Base-by-base conservation (phyloP, 116 monocot species). In the Cymodocea nodosa region DNA sequence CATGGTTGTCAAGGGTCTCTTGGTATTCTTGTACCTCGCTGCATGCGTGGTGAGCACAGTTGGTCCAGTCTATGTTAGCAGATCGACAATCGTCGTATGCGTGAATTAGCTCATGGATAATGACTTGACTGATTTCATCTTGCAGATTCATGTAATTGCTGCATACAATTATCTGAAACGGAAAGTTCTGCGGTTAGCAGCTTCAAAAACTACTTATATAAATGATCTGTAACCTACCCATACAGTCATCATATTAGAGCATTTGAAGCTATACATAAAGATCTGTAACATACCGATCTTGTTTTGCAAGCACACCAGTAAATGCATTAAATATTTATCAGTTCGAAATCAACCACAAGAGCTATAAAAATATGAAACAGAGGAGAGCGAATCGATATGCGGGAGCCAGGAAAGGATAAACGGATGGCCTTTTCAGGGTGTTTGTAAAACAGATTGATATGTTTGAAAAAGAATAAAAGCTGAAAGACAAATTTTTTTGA, bases 1-100 rank as follows among this genome's bases (percentile, higher is more conserved):
- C 30, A 30, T 30, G 30, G 30, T 30, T 3, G 3, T 30, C 30
- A 30, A 30, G 1, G 30, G 2, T 1, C n/a, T n/a, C n/a, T n/a
- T 30, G 30, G 30, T 30, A 30, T 58, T 34, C 36, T 7, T 54
- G 62, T 80, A 95, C 95, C 95, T 95, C 95, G 34, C 87, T 80
- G 66, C 95, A 95, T 61, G 95, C 74, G 81, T 90, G 87, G 80
- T 95, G 90, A 70, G 90, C 95, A 83, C 95, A 95, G 68, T 90
- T 90, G 61, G 75, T 77, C 95, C 95, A 95, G 56, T 87, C 81
- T 70, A 95, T 67, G 73, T 94, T 87, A 67, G 83, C 85, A 22
- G 79, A 87, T 30, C 90, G 90, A 48, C 95, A 95, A 63, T 95
- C 95, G 73, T 95, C 95, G 78, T 87, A 95, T 65, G 95, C 90